A percentile compares a stretch with the other conserved stretches of the same genome.
Conservation (phyloP, 768 basidiomycete species). For the Mycena latifolia region DNA sequence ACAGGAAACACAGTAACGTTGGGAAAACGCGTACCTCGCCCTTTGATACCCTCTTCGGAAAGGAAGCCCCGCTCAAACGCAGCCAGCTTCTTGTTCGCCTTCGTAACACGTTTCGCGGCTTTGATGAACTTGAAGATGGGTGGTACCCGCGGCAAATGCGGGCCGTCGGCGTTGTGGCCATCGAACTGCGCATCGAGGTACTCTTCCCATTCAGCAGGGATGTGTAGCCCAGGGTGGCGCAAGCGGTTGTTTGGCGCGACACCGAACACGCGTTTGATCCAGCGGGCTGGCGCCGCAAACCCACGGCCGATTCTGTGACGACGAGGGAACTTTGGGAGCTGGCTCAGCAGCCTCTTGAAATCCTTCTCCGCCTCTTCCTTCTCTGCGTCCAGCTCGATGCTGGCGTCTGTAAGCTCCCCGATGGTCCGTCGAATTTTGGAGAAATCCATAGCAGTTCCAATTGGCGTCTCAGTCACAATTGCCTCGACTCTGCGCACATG, state of each 20-base stretch:
- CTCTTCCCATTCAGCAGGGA: slow-evolving; percentile 48
- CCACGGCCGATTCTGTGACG: slow-evolving; percentile 39
- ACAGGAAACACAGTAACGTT: neutral
- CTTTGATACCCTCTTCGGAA: slow-evolving; percentile 80
- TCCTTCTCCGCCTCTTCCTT: slow-evolving; percentile 66
- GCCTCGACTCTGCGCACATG: slow-evolving; percentile 38
- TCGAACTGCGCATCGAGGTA: slow-evolving; percentile 42
- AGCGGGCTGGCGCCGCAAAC: slow-evolving; percentile 43
- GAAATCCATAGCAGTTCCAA: slow-evolving; percentile 50
- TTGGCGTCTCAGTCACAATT: slow-evolving; percentile 41
- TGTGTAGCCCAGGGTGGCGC: slow-evolving; percentile 29
- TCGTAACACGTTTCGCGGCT: slow-evolving; percentile 70
- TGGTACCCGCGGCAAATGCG: slow-evolving; percentile 29
- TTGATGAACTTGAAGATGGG: slow-evolving; percentile 62
- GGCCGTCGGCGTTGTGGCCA: slow-evolving; percentile 5
- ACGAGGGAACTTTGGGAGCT: slow-evolving; percentile 46
- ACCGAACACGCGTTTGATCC: slow-evolving; percentile 55
- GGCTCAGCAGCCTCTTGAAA: slow-evolving; percentile 60
- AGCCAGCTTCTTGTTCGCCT: slow-evolving; percentile 74
- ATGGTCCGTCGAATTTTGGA: slow-evolving; percentile 61
- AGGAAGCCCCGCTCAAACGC: slow-evolving; percentile 87
- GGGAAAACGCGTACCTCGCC: slow-evolving; percentile 51
- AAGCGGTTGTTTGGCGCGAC: slow-evolving; percentile 45
- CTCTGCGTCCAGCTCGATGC: slow-evolving; percentile 68
- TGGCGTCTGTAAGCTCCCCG: slow-evolving; percentile 59